Base-by-base conservation (phyloP, 1,139 yeast genomes). In the Kodamaea plutei region DNA sequence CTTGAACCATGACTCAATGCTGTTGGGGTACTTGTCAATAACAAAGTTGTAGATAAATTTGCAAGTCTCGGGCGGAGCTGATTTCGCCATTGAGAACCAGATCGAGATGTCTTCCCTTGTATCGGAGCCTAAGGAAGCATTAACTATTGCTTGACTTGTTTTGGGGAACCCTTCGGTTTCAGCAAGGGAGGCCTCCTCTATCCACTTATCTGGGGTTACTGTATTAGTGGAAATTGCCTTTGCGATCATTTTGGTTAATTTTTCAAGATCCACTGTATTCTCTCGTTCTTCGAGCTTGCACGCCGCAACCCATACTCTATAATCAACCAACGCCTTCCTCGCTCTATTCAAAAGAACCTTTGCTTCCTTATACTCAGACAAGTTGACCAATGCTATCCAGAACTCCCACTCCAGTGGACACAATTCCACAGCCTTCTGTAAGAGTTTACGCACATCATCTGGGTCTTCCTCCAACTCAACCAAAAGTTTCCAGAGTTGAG, bases 251-350 rank as follows among this genome's bases (percentile, higher is more conserved):
- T 69, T 70, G 2, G 43, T 41, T 5, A 70, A 45, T 34, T 69
- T 69, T 15, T 61, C 58, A 6, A 54, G 60, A 2, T 66, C 55
- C 0, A 56, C 47, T 1, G 37, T 33, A 23, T 56, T 49, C 24
- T 61, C 66, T 31, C 71, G 63, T 47, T 85, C 95, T 53, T 87
- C 95, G 10, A 87, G 51, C 37, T 78, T 73, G 2, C 79, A 71
- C 1, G 88, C 89, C 0, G 80, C 66, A 1, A 85, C 57, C 93
- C 95, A 85, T 1, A 87, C 67, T 16, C 68, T 65, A 27, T 67
- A 57, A n/a, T 76, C 69, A 4, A 72, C 66, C 13, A 82, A 51
- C 0, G 56, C 54, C 38, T 74, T 75, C 37, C 85, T 61, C 0
- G 95, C 94, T 21, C 52, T 58, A 41, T 78, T 76, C 21, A 87